These are phyloP conservation scores for Pestalotiopsis fici DNA, from an alignment of 2,329 filamentous ascomycete species.

Conservation along the genomic window DNA sequence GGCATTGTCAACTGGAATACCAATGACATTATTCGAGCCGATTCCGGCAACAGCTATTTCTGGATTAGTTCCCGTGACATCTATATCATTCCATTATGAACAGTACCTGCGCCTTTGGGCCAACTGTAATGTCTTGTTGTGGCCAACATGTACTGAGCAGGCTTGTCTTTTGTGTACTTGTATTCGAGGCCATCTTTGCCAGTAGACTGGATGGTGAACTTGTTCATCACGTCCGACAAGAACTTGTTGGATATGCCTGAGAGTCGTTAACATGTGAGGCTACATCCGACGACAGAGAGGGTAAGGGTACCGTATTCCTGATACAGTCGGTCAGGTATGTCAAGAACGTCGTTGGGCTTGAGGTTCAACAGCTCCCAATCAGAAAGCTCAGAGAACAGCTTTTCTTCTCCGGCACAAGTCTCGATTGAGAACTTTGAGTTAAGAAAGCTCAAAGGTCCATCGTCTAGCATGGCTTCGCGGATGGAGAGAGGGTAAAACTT, in stretches of 20 bases:
- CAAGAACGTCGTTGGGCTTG: constrained; percentile 36
- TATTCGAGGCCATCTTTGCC: constrained; percentile 39
- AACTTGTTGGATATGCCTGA: constrained; percentile 37
- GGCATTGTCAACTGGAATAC: constrained; percentile 38
- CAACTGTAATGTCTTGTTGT: constrained; percentile 49
- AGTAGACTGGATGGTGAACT: constrained; percentile 39
- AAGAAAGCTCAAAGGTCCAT: constrained; percentile 29
- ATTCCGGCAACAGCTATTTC: constrained; percentile 41
- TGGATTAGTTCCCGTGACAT: not conserved
- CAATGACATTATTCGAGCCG: constrained; percentile 41
- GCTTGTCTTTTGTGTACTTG: constrained; percentile 30
- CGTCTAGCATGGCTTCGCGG: constrained; percentile 26
- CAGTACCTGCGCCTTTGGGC: constrained; percentile 47
- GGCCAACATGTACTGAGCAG: constrained; percentile 36
- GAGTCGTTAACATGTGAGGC: constrained; percentile 25
- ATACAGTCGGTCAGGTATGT: constrained; percentile 31
- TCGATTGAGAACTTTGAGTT: constrained; percentile 27
- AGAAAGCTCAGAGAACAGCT: constrained; percentile 35
- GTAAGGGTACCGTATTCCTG: not conserved
- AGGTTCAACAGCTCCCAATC: constrained; percentile 49
- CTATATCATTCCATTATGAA: not conserved
- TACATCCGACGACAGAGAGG: not conserved
- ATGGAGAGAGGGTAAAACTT: constrained; percentile 48
- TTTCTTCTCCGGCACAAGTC: constrained; percentile 29
- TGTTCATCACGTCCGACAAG: constrained; percentile 29